Evolutionary conservation across 805 yeast genomes (phyloP), one percentile per base, ranked within the genome.

Genomic region (Nadsonia fulvescens): DNA sequence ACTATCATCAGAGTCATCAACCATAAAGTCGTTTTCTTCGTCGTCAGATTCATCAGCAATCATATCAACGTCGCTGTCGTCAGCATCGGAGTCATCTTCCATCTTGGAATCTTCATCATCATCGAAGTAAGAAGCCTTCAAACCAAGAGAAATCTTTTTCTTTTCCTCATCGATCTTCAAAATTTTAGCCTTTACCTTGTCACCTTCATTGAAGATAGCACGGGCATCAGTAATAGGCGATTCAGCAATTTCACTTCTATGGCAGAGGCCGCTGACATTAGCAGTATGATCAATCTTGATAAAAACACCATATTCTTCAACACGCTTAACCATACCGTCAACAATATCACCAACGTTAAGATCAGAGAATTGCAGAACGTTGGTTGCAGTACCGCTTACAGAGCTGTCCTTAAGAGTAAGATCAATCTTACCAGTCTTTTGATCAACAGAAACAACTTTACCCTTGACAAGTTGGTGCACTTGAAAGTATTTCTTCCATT

Each of bases 241-340:
- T 30, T 68, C 70, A 16, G 94, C 71, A 31, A 86, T 72, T 49
- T 86, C 75, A 20, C 83, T 62, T 31, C 64, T 71, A 45, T 86
- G 95, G 39, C 93, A 82, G 37, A 86, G 63, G 31, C 96, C 98
- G 41, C 76, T 67, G 31, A 82, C 60, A 40, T 68, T 68, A 29
- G 66, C 53, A 20, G 89, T 71, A 23, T 74, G 77, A 37, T 73
- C 82, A 29, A 86, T 56, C 35, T 67, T 71, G 27, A 86, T 75
- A 44, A 86, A 86, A 3, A 81, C 93, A 55, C 98, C 98, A 45
- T 72, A 86, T 24, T 78, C 92, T 17, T 82, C 70, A 13, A 72
- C 77, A 33, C 65, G 65, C 44, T 66, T 71, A 22, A 86, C 73
- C 3, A 70, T 53, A 45, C 94, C 98, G 43, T 75, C 86, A 38